A percentile compares a stretch with the other conserved stretches of the same genome.
Conservation (phyloP, 768 basidiomycete genomes). For the Suillus weaverae region DNA sequence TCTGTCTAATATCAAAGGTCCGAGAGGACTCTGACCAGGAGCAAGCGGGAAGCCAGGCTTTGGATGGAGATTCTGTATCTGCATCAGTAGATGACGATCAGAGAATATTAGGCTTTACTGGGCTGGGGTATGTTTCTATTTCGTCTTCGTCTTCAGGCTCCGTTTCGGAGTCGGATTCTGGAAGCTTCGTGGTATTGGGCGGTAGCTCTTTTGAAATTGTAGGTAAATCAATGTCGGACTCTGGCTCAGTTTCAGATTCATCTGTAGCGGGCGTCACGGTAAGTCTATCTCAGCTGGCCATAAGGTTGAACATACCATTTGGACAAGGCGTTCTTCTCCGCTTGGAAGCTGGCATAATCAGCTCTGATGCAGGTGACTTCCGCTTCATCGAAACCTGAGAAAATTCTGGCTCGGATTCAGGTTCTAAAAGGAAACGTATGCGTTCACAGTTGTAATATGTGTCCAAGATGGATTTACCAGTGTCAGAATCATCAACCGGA, state of each 20-base stretch:
- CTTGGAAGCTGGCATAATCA: constrained; percentile 16
- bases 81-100: neutral
- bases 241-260: constrained; percentile 50
- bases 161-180: constrained; percentile 37
- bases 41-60: constrained; percentile 57
- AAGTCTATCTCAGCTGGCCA: neutral
- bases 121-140: constrained; percentile 24
- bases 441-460: neutral
- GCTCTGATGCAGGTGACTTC: constrained; percentile 23
- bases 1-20: constrained; percentile 53
- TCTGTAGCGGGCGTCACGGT: constrained; percentile 15
- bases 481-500: constrained; percentile 27
- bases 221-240: constrained; percentile 31
- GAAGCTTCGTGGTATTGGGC: neutral
- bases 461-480: constrained; percentile 9
- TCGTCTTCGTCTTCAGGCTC: constrained; percentile 45
- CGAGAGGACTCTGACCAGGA: constrained; percentile 41
- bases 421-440: constrained; percentile 18
- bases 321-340: constrained; percentile 15
- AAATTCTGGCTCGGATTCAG: constrained; percentile 29
- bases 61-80: constrained; percentile 39
- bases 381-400: constrained; percentile 19
- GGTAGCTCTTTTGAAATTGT: constrained; percentile 6
- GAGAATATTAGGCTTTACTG: constrained; percentile 18
- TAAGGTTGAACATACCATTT: constrained; percentile 16